A percentile compares a stretch with the other conserved stretches of the same genome.
Evolutionary conservation across 768 basidiomycete species (phyloP).

Genomic region (Pleurotus ostreatus): DNA sequence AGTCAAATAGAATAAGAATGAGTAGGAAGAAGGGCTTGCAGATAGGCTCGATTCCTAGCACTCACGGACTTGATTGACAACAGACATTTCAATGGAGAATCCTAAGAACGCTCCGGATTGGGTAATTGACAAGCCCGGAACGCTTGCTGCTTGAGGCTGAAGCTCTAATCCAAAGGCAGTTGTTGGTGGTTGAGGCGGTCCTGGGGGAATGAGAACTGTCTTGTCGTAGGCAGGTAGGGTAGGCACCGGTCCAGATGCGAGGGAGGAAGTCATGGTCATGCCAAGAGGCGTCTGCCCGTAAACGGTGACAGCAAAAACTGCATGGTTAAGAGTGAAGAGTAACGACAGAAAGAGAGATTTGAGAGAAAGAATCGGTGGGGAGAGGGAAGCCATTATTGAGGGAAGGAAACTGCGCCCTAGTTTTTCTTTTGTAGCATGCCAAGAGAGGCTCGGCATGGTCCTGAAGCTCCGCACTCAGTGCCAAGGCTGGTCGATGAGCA

Average conservation of each 20-base stretch:
- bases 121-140: constrained; percentile 14
- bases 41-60: constrained; percentile 4
- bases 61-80: constrained; percentile 35
- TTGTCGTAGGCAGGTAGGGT: constrained; percentile 8
- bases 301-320: neutral
- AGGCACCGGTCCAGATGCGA: neutral
- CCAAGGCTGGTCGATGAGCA: no score
- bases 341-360: constrained; percentile 8
- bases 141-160: neutral
- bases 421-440: constrained; percentile 8
- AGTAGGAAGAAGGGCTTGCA: neutral
- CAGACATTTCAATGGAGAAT: constrained; percentile 43
- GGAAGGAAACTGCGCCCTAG: neutral
- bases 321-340: constrained; percentile 3
- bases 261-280: neutral
- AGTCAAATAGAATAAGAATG: constrained; percentile 2
- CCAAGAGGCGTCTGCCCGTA: constrained; percentile 7
- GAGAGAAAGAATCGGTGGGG: neutral
- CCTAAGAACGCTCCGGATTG: constrained; percentile 28
- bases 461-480: no score
- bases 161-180: constrained; percentile 9
- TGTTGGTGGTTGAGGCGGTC: constrained; percentile 7
- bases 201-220: constrained; percentile 6
- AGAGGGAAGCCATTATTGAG: neutral
- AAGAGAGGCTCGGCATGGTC: neutral